Evolutionary conservation across 176 grass and related monocot species (phyloP), one percentile per base, ranked within the genome.

Genomic region (Eremochloa ophiuroides): DNA sequence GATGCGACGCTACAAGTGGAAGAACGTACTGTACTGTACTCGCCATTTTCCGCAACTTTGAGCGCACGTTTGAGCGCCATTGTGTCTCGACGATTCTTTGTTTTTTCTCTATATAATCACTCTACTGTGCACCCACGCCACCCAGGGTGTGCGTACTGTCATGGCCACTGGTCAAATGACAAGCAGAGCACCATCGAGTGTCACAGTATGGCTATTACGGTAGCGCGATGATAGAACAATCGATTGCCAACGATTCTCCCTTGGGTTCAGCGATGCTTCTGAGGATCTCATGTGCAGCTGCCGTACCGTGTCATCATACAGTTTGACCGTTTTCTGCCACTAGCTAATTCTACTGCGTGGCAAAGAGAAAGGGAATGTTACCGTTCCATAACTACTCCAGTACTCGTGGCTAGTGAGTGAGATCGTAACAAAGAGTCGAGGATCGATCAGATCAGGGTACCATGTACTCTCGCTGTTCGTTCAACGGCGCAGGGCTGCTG

Each of bases 151-250:
- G 11, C 10, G 6, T 28, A 44, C 51, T 48, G 35, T 46, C 4
- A 16, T 42, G 26, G 66, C 23, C 27, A 27, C 14, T 9, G 37
- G 62, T 74, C 70, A 63, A 43, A 80, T 69, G 53, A 25, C 51
- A 12, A 27, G 56, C 35, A 41, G 5, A 27, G 56, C 35, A 41
- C 6, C 70, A 41, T 75, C 29, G 62, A 80, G 51, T 42, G 44
- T 7, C 4, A 27, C 8, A 10, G 47, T 59, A 5, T 34, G 66
- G 64, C 34, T 71, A 51, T 20, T 22, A 5, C 58, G 3, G 53
- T 74, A 80, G 70, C 62, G 66, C 75, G 41, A 63, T 84, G 87
- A 68, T 76, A 22, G 53, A 74, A 20, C 82, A 80, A 84, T 80
- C 87, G 46, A 41, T 33, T 59, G 62, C 71, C 48, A 17, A 14